Evolutionary conservation across 768 basidiomycete species (phyloP).

Genomic region (Auricularia sp.): DNA sequence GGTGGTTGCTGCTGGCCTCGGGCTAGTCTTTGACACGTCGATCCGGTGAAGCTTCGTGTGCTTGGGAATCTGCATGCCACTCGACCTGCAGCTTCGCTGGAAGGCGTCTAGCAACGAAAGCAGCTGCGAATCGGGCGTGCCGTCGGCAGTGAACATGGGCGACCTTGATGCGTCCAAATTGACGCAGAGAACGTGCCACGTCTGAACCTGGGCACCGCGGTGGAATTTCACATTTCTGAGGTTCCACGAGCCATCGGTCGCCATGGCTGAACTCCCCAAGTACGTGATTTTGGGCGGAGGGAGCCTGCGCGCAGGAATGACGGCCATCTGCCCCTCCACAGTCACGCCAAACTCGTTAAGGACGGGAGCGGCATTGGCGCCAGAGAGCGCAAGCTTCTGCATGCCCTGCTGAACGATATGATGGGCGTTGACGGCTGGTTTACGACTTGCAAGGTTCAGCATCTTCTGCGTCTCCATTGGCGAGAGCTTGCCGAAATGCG

Average conservation of each 20-base stretch:
- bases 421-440: slow-evolving; percentile 48
- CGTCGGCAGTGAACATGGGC: slow-evolving; percentile 8
- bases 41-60: background rate
- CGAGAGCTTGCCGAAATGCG: slow-evolving; percentile 46
- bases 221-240: slow-evolving; percentile 59
- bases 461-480: slow-evolving; percentile 53
- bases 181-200: slow-evolving; percentile 64
- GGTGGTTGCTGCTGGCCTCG: slow-evolving; percentile 33
- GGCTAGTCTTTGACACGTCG: slow-evolving; percentile 35
- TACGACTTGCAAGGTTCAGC: slow-evolving; percentile 59
- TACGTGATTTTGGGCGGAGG: slow-evolving; percentile 51
- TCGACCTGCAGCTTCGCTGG: slow-evolving; percentile 46
- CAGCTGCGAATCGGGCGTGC: slow-evolving; percentile 46
- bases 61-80: slow-evolving; percentile 46
- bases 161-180: slow-evolving; percentile 20
- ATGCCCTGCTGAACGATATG: slow-evolving; percentile 53
- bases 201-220: slow-evolving; percentile 16
- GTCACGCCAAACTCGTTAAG: slow-evolving; percentile 46
- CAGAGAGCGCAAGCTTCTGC: slow-evolving; percentile 34
- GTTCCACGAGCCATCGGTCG: slow-evolving; percentile 59
- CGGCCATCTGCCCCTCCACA: slow-evolving; percentile 48
- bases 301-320: slow-evolving; percentile 57
- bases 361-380: slow-evolving; percentile 21
- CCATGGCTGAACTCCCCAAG: slow-evolving; percentile 21
- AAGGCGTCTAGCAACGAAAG: slow-evolving; percentile 40